Conservation (phyloP, 164 flowering plant genomes). For the Macadamia integrifolia region DNA sequence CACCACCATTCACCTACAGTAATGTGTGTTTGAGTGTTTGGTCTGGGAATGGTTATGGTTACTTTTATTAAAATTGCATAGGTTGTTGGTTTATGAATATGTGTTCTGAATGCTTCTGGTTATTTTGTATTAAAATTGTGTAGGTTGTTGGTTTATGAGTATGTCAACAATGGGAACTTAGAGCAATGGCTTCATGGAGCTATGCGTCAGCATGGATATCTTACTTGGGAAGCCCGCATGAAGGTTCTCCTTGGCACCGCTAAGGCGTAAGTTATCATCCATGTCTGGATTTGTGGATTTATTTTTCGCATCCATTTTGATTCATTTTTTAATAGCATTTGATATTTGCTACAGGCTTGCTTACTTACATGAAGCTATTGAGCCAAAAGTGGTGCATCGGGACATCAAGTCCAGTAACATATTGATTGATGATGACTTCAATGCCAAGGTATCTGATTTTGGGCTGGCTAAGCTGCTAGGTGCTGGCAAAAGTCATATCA, state of each 20-base stretch:
- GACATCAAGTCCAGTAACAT: neutral
- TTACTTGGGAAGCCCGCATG: constrained; percentile 3
- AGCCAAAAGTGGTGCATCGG: constrained; percentile 1
- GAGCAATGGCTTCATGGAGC: constrained; percentile 1
- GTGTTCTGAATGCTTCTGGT: too few species aligned
- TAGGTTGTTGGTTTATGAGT: too few species aligned
- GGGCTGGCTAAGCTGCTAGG: neutral
- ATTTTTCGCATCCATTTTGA: neutral
- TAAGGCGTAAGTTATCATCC: neutral
- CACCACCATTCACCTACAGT: too few species aligned
- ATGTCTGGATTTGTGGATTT: too few species aligned
- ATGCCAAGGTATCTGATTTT: neutral
- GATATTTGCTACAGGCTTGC: constrained; percentile 2
- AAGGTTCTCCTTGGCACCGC: constrained; percentile 3
- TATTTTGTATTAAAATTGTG: too few species aligned
- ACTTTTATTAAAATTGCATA: too few species aligned
- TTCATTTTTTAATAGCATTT: neutral
- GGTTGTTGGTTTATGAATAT: too few species aligned
- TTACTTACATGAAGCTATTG: neutral
- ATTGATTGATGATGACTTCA: too few species aligned
- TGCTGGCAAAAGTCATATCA: too few species aligned
- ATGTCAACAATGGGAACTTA: too few species aligned
- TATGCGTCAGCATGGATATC: constrained; percentile 2
- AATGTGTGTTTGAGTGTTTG: too few species aligned
- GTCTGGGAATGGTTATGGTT: too few species aligned